Conservation (phyloP, 1,139 yeast species). For the Sugiyamaella neomexicana region DNA sequence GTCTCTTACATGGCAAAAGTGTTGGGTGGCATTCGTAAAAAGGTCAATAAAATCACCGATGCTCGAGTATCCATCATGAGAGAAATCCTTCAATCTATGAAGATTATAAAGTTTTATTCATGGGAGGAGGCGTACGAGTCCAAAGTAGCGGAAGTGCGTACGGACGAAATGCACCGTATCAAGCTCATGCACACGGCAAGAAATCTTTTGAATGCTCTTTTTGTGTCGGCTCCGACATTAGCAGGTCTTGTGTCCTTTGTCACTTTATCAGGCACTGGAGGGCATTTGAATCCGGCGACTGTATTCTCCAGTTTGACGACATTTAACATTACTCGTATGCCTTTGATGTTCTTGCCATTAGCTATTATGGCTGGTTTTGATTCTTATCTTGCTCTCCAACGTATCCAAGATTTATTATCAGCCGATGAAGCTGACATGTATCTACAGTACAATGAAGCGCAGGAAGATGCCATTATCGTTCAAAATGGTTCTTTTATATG, state of each 20-base stretch:
- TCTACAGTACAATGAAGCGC: conserved; percentile 37
- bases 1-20: conserved; percentile 40
- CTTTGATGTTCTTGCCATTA: conserved; percentile 72
- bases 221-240: conserved; percentile 63
- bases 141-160: conserved; percentile 50
- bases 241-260: conserved; percentile 76
- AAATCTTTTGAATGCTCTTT: conserved; percentile 56
- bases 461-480: conserved; percentile 46
- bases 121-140: conserved; percentile 68
- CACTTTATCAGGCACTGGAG: conserved; percentile 59
- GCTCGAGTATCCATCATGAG: conserved; percentile 59
- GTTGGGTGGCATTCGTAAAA: conserved; percentile 47
- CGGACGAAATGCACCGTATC: conserved; percentile 44
- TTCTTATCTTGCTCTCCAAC: conserved; percentile 61
- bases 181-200: conserved; percentile 43
- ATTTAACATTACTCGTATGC: conserved; percentile 68
- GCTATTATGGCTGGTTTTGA: conserved; percentile 62
- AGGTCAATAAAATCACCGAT: conserved; percentile 55
- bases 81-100: conserved; percentile 64
- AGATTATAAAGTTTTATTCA: conserved; percentile 68
- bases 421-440: conserved; percentile 44
- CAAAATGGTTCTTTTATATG: conserved; percentile 63
- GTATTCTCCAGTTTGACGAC: conserved; percentile 80
- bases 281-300: conserved; percentile 59
- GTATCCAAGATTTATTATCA: conserved; percentile 57